Evolutionary conservation across 257 asterid species (phyloP), one percentile per base, ranked within the genome.

Genomic region (Solanum microdontum): DNA sequence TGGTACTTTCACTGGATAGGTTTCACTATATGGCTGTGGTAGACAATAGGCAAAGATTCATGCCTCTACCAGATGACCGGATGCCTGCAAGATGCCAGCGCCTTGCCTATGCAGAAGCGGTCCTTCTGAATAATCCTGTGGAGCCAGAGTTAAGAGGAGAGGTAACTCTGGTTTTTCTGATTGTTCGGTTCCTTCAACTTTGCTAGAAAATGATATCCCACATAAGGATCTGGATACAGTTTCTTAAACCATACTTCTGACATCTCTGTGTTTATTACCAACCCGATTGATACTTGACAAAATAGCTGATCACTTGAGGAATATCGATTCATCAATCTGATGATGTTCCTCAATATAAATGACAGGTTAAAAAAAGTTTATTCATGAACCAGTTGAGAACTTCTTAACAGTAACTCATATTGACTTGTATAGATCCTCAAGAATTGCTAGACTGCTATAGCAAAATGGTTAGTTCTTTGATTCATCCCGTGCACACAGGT

Each of bases 21-120:
- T 96, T 96, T 92, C 93, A 82, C 17, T 96, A 94, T 87, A 94
- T 96, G 98, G 98, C 97, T 14, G 89, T 93, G 85, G 94, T 94
- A 84, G 98, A 93, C 83, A 90, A 93, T 87, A 91, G 95, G 68
- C 94, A 84, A 86, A 90, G 98, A 82, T 86, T 90, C 69, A 94
- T 94, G 98, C 98, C 98, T 33, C 91, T 92, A 72, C 98, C 98
- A 66, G 98, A 95, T 48, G 98, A 95, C 73, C 89, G 98, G 79
- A 89, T 91, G 87, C 89, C 92, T 30, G 93, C 91, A 72, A 90
- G 98, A 89, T 92, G 95, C 66, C 94, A 93, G 7, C 90, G 92
- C 40, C 93, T 95, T 88, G 95, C 91, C 15, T 95, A 92, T 86
- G 94, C 98, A 8, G 98, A 95, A 90, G 98, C 98, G 6, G 96